Conservation (phyloP, 371 early-diverging fungal genomes). For the Rhizopus arrhizus region DNA sequence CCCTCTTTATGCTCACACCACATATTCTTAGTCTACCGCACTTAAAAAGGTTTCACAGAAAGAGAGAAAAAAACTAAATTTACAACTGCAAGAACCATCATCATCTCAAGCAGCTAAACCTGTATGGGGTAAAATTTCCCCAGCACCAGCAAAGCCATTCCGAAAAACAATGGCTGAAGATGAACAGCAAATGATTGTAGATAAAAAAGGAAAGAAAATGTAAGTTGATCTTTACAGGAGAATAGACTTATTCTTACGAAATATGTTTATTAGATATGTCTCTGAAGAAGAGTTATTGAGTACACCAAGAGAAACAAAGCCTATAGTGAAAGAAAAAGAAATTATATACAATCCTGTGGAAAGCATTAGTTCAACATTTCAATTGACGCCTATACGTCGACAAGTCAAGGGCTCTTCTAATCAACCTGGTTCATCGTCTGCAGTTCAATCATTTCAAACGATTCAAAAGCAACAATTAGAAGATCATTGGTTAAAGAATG, state of each 20-base stretch:
- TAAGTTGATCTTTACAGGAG: constrained; percentile 13
- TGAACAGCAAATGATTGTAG: neutral
- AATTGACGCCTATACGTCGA: constrained; percentile 33
- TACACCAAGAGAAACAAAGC: neutral
- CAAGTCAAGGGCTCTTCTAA: neutral
- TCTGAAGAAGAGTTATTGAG: constrained; percentile 22
- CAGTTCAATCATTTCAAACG: constrained; percentile 34
- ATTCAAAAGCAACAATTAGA: constrained; percentile 51
- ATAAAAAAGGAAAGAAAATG: constrained; percentile 45
- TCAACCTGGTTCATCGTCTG: neutral
- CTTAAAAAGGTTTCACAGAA: constrained; percentile 53
- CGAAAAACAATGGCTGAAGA: constrained; percentile 5
- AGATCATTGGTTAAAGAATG: constrained; percentile 40
- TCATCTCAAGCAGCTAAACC: constrained; percentile 25
- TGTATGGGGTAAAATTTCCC: constrained; percentile 46
- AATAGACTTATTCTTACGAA: neutral
- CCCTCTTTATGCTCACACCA: neutral
- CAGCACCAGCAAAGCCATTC: constrained; percentile 8
- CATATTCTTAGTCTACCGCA: constrained; percentile 12
- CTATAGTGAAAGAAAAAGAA: neutral
- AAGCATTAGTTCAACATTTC: constrained; percentile 33
- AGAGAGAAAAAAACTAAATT: constrained; percentile 41
- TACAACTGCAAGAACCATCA: constrained; percentile 31
- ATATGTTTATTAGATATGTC: constrained; percentile 24
- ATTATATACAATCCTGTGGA: constrained; percentile 28